A percentile compares a stretch with the other conserved stretches of the same genome.
These are phyloP conservation scores for Isatis tinctoria DNA, from an alignment of 345 rosid species.

Conservation along the genomic window DNA sequence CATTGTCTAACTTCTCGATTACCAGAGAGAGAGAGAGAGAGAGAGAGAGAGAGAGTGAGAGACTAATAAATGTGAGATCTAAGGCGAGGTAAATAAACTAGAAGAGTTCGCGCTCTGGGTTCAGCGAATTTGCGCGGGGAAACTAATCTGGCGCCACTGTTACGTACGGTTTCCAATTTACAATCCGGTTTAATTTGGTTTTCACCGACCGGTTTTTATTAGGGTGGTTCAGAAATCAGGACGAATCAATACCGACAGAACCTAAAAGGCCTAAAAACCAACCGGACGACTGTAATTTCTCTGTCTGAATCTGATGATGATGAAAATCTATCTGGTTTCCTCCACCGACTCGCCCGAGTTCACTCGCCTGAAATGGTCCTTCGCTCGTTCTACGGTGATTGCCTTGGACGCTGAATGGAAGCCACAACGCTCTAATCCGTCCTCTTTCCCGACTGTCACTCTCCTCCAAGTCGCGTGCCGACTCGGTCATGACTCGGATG, in stretches of 20 bases:
- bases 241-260: conserved; percentile 1
- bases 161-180: neutral
- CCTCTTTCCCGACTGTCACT: conserved; percentile 58
- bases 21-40: neutral
- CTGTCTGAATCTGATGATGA: neutral
- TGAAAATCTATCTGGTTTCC: conserved; percentile 44
- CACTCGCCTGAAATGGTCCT: conserved; percentile 42
- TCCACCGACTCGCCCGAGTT: conserved; percentile 71
- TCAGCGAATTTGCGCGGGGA: conserved; percentile 23
- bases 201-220: neutral
- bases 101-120: conserved; percentile 21
- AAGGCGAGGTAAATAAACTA: neutral
- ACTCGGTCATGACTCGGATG: conserved; percentile 24
- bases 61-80: neutral
- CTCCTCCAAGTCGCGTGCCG: conserved; percentile 84
- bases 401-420: conserved; percentile 93
- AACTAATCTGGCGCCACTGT: conserved; percentile 23
- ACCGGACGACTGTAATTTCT: neutral
- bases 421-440: conserved; percentile 39
- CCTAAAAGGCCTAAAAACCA: neutral
- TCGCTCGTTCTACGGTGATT: conserved; percentile 57
- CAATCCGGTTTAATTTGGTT: conserved; percentile 7
- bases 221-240: neutral
- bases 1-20: neutral
- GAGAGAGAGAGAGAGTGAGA: too few species aligned